These are phyloP conservation scores for Fusarium dimerum DNA, from an alignment of 2,329 filamentous ascomycete species.

Conservation along the genomic window DNA sequence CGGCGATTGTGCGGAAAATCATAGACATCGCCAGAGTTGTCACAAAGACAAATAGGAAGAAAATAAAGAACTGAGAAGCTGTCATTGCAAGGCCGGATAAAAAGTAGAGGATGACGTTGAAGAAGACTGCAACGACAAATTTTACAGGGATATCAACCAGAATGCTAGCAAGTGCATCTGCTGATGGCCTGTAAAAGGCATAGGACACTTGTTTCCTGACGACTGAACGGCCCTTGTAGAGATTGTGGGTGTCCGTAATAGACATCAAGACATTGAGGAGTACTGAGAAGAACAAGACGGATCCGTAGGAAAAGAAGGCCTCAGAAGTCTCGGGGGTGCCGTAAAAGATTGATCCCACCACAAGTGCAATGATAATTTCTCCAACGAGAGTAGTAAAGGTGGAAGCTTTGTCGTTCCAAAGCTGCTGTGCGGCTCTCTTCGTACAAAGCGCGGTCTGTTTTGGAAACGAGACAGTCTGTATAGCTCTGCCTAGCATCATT, in stretches of 20 bases:
- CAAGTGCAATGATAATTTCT: slow-evolving; percentile 41
- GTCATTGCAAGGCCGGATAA: background rate
- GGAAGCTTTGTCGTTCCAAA: slow-evolving; percentile 3
- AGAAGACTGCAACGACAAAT: background rate
- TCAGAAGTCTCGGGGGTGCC: slow-evolving; percentile 53
- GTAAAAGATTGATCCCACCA: slow-evolving; percentile 68
- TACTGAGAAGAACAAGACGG: slow-evolving; percentile 32
- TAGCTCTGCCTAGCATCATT: background rate
- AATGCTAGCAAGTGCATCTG: background rate
- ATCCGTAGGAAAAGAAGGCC: slow-evolving; percentile 53
- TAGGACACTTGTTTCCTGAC: slow-evolving; percentile 31
- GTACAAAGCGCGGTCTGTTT: background rate
- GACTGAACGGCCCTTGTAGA: slow-evolving; percentile 26
- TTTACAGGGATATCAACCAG: background rate
- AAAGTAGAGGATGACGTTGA: slow-evolving; percentile 1
- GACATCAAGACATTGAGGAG: slow-evolving; percentile 36
- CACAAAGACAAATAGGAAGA: slow-evolving; percentile 1
- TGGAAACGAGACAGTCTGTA: slow-evolving; percentile 3
- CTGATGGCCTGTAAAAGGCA: slow-evolving; percentile 32
- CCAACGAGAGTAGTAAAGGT: slow-evolving; percentile 35
- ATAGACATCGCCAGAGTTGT: slow-evolving; percentile 57
- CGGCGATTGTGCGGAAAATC: slow-evolving; percentile 71
- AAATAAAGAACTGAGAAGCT: background rate
- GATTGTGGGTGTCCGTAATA: slow-evolving; percentile 24
- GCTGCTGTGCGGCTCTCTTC: slow-evolving; percentile 2